Evolutionary conservation across 306 rosid genomes (phyloP).

Genomic region (Fragaria iinumae): DNA sequence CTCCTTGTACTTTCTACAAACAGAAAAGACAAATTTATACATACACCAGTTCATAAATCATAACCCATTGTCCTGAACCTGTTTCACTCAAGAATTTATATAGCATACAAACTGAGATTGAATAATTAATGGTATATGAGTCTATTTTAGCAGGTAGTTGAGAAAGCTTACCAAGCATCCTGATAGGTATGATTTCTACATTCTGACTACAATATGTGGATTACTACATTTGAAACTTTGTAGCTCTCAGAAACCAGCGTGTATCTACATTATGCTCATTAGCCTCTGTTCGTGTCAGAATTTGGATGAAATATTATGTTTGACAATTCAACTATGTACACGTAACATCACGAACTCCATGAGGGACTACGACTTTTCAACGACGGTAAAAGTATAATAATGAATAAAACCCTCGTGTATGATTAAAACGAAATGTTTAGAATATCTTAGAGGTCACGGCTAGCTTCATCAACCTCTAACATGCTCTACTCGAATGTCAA

Average conservation of each 20-base stretch:
- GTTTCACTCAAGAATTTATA: background rate
- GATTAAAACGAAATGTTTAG: too few species aligned
- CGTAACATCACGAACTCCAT: too few species aligned
- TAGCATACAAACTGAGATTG: background rate
- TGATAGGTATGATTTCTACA: background rate
- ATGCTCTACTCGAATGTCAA: too few species aligned
- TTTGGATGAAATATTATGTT: too few species aligned
- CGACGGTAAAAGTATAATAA: too few species aligned
- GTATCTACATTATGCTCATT: background rate
- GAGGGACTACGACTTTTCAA: too few species aligned
- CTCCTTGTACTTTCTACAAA: background rate
- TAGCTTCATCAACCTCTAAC: too few species aligned
- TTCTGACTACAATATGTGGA: background rate
- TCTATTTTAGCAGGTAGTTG: background rate
- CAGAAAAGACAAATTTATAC: background rate
- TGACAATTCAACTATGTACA: too few species aligned
- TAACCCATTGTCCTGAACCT: too few species aligned
- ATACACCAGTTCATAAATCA: background rate
- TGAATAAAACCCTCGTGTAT: too few species aligned
- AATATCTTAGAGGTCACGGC: too few species aligned
- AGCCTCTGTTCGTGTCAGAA: too few species aligned
- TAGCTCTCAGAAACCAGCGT: background rate
- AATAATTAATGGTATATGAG: background rate
- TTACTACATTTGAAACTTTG: background rate
- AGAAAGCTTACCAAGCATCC: background rate